A percentile compares a stretch with the other conserved stretches of the same genome.
Conservation (phyloP, 495 filamentous ascomycete species). For the Pyrenopolyporus hunteri region DNA sequence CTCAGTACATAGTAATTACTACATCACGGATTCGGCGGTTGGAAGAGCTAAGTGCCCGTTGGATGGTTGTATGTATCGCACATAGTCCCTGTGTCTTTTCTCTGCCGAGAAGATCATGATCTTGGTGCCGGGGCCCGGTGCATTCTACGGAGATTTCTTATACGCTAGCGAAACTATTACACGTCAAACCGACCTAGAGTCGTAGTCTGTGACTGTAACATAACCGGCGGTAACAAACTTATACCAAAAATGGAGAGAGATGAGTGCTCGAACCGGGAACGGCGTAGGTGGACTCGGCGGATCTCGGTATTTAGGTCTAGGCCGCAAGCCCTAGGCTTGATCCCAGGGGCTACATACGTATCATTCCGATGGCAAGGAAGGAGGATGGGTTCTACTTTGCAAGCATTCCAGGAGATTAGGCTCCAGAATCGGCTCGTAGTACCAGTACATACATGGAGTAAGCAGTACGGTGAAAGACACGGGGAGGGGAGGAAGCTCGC, state of each 20-base stretch:
- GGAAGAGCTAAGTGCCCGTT: constrained; percentile 17
- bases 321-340: constrained; percentile 9
- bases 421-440: constrained; percentile 28
- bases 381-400: constrained; percentile 18
- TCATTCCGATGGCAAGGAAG: constrained; percentile 10
- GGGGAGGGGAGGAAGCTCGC: constrained; percentile 8
- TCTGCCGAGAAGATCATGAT: constrained; percentile 10
- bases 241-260: constrained; percentile 4
- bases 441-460: constrained; percentile 35
- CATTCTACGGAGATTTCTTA: constrained; percentile 2
- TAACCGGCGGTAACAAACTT: constrained; percentile 17
- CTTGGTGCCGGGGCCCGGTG: constrained; percentile 16
- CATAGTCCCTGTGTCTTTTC: constrained; percentile 8
- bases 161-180: background rate
- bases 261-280: constrained; percentile 9
- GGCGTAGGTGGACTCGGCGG: constrained; percentile 7
- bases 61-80: background rate
- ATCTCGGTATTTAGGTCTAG: constrained; percentile 24
- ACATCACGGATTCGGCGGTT: constrained; percentile 32
- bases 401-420: constrained; percentile 36
- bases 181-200: constrained; percentile 11
- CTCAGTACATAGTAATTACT: constrained; percentile 39
- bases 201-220: constrained; percentile 23
- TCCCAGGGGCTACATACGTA: constrained; percentile 19
- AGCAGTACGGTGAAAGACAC: constrained; percentile 24